Percentiles rank a stretch among this genome's conserved stretches.
Conservation (phyloP, 2,329 filamentous ascomycete species). For the Albifimbria verrucaria region DNA sequence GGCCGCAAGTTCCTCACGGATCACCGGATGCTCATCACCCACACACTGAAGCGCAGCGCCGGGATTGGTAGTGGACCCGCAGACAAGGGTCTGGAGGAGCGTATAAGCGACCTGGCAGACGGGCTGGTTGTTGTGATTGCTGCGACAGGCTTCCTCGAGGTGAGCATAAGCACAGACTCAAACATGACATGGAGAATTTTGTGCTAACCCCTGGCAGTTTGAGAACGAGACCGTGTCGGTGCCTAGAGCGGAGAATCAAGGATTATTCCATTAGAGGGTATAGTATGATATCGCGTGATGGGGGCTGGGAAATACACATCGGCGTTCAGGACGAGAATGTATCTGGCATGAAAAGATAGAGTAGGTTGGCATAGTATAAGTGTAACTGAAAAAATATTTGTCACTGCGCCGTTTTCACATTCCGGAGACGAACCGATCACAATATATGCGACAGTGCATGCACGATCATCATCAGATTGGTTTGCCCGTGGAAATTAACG, state of each 20-base stretch:
- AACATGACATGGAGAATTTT: not conserved
- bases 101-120: constrained; percentile 75
- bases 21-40: constrained; percentile 79
- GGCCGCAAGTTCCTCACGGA: constrained; percentile 77
- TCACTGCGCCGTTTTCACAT: no score
- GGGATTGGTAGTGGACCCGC: constrained; percentile 59
- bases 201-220: constrained; percentile 29
- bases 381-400: not conserved
- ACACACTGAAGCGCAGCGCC: constrained; percentile 85
- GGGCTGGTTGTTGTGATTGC: constrained; percentile 80
- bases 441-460: no score
- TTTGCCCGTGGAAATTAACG: no score
- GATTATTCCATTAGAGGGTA: constrained; percentile 38
- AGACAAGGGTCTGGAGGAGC: constrained; percentile 48
- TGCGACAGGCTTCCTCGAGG: constrained; percentile 82
- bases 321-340: not conserved
- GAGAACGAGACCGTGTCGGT: constrained; percentile 36
- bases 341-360: not conserved
- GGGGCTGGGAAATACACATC: not conserved
- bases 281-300: not conserved
- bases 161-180: constrained; percentile 38
- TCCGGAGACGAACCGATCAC: no score
- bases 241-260: constrained; percentile 26
- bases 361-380: not conserved
- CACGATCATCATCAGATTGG: no score